Conservation (phyloP, 2,329 filamentous ascomycete species). For the Exophiala xenobiotica region DNA sequence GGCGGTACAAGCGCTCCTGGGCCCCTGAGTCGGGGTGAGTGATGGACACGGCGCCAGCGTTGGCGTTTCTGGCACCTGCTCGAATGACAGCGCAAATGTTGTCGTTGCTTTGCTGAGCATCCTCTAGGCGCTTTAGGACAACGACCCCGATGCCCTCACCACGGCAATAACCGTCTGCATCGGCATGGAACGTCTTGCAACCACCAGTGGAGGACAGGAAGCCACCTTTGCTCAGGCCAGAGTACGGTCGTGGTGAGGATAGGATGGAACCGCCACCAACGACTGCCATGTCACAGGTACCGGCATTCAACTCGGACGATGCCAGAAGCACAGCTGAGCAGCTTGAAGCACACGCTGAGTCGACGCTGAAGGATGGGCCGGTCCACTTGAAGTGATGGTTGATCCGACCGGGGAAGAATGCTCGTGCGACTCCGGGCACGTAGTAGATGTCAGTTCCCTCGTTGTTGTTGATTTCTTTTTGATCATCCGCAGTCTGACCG, state of each 20-base stretch:
- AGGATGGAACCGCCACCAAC: conserved; percentile 70
- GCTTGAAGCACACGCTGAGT: conserved; percentile 69
- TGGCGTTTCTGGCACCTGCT: no score
- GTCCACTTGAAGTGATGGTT: conserved; percentile 69
- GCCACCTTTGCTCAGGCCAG: conserved; percentile 38
- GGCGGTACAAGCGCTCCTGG: conserved; percentile 36
- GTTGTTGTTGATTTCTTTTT: conserved; percentile 28
- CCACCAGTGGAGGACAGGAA: conserved; percentile 45
- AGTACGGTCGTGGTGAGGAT: conserved; percentile 48
- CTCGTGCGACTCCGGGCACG: conserved; percentile 28
- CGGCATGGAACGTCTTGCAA: conserved; percentile 51
- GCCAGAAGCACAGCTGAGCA: conserved; percentile 63
- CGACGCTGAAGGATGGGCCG: conserved; percentile 63
- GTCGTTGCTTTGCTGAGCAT: conserved; percentile 53
- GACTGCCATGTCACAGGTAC: conserved; percentile 71
- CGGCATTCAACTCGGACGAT: conserved; percentile 65
- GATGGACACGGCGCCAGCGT: no score
- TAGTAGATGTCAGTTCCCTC: conserved; percentile 33
- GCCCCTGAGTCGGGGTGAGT: conserved; percentile 35
- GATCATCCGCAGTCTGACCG: conserved; percentile 41
- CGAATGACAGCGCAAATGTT: conserved; percentile 49
- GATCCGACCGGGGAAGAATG: conserved; percentile 33
- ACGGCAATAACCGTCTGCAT: conserved; percentile 56
- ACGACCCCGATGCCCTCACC: conserved; percentile 52
- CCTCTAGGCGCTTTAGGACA: conserved; percentile 51